Conservation (phyloP, 257 asterid genomes). For the Capsicum baccatum region DNA sequence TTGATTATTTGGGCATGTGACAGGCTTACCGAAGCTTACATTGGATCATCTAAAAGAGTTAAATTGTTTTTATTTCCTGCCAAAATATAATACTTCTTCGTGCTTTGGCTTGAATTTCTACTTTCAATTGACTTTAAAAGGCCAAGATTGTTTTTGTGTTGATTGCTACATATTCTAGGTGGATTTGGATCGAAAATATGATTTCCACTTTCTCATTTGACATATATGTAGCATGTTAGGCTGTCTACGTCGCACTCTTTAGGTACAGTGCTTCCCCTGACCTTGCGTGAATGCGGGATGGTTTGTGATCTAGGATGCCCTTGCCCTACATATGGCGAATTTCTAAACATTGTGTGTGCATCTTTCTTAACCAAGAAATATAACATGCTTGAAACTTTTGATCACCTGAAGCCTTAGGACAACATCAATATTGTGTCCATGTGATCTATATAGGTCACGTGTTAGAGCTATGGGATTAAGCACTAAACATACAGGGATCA, state of each 20-base stretch:
- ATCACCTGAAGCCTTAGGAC: neutral
- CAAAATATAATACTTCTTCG: neutral
- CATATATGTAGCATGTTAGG: neutral
- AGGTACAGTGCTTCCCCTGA: no score
- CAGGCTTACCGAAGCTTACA: neutral
- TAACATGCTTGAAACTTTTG: neutral
- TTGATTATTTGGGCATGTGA: neutral
- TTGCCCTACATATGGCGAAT: neutral
- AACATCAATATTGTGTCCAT: neutral
- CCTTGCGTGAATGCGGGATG: no score
- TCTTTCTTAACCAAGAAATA: neutral
- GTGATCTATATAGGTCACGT: neutral
- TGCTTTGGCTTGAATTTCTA: neutral
- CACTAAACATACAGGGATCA: slow-evolving; percentile 53
- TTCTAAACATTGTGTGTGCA: neutral
- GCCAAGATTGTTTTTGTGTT: neutral
- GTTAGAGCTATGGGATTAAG: neutral
- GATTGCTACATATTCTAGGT: neutral
- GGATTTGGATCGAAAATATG: slow-evolving; percentile 9
- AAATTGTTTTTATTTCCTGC: neutral
- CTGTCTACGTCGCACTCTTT: neutral
- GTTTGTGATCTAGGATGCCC: no score
- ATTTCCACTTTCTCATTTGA: neutral
- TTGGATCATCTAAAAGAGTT: neutral
- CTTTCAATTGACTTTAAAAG: neutral